Evolutionary conservation across 83 land plant species (phyloP).

Genomic region (Picea mariana): DNA sequence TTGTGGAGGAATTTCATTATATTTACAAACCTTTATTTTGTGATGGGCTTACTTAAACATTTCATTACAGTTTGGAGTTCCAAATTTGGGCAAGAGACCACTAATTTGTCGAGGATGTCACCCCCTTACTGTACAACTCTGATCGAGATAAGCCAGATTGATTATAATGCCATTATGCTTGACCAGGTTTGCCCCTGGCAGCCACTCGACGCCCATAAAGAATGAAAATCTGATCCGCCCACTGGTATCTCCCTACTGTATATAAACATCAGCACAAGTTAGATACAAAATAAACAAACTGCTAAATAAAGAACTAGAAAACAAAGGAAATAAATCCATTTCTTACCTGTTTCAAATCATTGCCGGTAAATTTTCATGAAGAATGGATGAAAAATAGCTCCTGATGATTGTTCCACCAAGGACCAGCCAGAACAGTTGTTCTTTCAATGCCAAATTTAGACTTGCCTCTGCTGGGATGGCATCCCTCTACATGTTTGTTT

Average conservation of each 20-base stretch:
- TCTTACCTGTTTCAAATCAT: slow-evolving; percentile 2
- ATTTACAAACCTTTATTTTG: slow-evolving; percentile 14
- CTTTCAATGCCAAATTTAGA: background rate
- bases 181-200: slow-evolving; percentile 2
- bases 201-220: slow-evolving; percentile 6
- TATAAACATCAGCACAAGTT: background rate
- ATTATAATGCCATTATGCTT: slow-evolving; percentile 7
- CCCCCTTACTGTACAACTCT: slow-evolving; percentile 12
- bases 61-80: slow-evolving; percentile 10
- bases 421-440: background rate
- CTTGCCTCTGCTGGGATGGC: slow-evolving; percentile 5
- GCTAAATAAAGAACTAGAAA: background rate
- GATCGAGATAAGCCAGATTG: slow-evolving; percentile 2
- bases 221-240: slow-evolving; percentile 11
- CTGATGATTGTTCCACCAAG: background rate
- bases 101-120: background rate
- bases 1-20: background rate
- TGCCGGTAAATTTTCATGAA: background rate
- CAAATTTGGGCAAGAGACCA: slow-evolving; percentile 11
- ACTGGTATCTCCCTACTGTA: slow-evolving; percentile 5
- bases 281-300: background rate
- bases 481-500: background rate
- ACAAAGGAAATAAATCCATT: background rate
- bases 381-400: background rate
- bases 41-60: slow-evolving; percentile 5